Base-by-base conservation (phyloP, 2,329 filamentous ascomycete genomes). In the Periconia sp. region DNA sequence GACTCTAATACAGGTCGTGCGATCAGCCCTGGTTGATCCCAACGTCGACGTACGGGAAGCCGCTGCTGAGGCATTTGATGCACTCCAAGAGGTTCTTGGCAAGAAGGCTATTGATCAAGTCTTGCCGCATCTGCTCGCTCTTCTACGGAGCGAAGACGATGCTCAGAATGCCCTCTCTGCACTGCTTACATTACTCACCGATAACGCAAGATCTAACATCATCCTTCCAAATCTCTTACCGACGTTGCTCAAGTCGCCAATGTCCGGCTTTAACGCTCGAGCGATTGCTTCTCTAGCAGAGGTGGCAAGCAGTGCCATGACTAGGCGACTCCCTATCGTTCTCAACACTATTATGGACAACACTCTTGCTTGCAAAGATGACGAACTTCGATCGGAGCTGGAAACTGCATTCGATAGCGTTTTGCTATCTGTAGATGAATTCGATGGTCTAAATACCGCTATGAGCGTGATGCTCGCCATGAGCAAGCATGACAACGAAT, bases 171-270 rank as follows among this genome's bases (percentile, higher is more conserved):
- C 94, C 8, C 78, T 99, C 15, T 88, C 91, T 37, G 95, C 94
- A 29, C 84, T 99, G 30, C 82, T 99, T 50, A 99, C 94, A 0
- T 81, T 99, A 16, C 85, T 99, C 51, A 97, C 92, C 0, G 94
- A 99, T 70, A 86, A 89, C 12, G 94, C 90, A 6, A 83, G 94
- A 52, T 95, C 92, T 16, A 99, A 96, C 69, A 92, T 96, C 57
- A 99, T 99, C 60, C 77, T 99, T 44, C 95, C 94, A 15, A 96
- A 95, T 70, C 85, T 99, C 42, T 90, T 99, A 47, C 94, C 95
- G 1, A 97, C 92, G 2, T 81, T 99, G 22, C 88, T 95, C 46
- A 87, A 88, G 7, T 86, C 90, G 40, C 94, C 94, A 2, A 96
- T 99, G 57, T 88, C 91, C 19, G 83, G 87, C 1, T 99, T 99